Percentiles rank a stretch among this genome's conserved stretches.
These are phyloP conservation scores for Neurospora sp. DNA, from an alignment of 495 filamentous ascomycete species.

Conservation along the genomic window DNA sequence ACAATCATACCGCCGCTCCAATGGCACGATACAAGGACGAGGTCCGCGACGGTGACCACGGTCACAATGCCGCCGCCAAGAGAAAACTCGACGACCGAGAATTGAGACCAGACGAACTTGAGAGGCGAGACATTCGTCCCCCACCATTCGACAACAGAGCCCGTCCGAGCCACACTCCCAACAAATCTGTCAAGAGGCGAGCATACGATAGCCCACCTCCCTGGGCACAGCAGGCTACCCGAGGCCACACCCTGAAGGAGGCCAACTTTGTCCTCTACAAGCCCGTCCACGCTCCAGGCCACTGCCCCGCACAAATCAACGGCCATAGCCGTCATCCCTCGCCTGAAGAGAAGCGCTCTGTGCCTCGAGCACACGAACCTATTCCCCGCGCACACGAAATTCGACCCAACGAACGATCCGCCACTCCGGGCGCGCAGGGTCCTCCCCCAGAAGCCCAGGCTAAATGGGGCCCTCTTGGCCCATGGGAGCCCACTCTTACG, in stretches of 20 bases:
- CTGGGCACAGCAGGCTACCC: conserved; percentile 31
- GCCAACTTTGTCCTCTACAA: conserved; percentile 31
- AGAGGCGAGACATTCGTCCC: conserved; percentile 31
- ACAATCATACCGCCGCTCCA: conserved; percentile 20
- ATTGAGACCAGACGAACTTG: conserved; percentile 32
- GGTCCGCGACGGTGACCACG: conserved; percentile 23
- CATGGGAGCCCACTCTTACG: conserved; percentile 68
- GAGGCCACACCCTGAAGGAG: conserved; percentile 16
- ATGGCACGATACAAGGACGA: conserved; percentile 10
- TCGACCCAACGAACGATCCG: background rate
- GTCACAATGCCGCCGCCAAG: conserved; percentile 33
- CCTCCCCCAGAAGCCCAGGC: conserved; percentile 1
- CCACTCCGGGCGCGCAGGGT: background rate
- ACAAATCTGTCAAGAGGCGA: conserved; percentile 23
- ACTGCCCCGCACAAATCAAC: conserved; percentile 22
- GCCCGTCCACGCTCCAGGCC: conserved; percentile 8
- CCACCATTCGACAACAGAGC: conserved; percentile 26
- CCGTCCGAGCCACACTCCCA: conserved; percentile 15
- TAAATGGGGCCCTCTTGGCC: conserved; percentile 33
- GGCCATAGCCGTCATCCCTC: conserved; percentile 42
- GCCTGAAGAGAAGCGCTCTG: conserved; percentile 32
- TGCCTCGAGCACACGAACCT: conserved; percentile 8
- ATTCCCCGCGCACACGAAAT: background rate
- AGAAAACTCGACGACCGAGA: conserved; percentile 46
- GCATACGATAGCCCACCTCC: conserved; percentile 30